phyloP scores from a whole-genome alignment of 352 stramenopile species.

The Globisporangium apiculatum region DNA sequence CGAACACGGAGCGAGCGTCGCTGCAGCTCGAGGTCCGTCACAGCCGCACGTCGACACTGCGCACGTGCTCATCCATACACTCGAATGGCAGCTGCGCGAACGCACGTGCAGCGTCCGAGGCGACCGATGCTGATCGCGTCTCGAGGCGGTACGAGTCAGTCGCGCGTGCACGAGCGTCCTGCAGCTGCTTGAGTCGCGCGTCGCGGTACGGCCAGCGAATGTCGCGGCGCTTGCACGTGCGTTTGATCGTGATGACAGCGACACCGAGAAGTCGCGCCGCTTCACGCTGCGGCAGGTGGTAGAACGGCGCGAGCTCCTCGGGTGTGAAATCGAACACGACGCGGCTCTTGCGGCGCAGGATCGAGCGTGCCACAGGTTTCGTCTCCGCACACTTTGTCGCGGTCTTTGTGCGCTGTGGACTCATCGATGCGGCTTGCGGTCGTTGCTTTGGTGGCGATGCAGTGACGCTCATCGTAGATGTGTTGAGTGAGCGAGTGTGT shows the following conservation, averaged over 20 bases:
- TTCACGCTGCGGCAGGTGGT: constrained; percentile 40
- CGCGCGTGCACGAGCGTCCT: constrained; percentile 1
- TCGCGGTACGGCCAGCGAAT: constrained; percentile 32
- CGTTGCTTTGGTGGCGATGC: neutral
- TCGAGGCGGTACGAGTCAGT: too few relatives aligned
- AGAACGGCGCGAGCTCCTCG: constrained; percentile 30
- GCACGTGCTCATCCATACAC: constrained; percentile 9
- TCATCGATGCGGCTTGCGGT: neutral
- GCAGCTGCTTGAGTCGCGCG: constrained; percentile 17
- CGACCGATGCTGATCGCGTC: neutral
- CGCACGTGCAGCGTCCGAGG: constrained; percentile 5
- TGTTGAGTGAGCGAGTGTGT: neutral
- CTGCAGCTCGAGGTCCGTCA: neutral
- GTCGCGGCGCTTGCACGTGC: constrained; percentile 25
- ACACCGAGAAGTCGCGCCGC: constrained; percentile 21
- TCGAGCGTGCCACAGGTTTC: neutral
- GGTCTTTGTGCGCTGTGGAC: neutral
- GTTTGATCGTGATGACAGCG: constrained; percentile 35
- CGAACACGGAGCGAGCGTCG: neutral
- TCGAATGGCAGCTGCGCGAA: constrained; percentile 7
- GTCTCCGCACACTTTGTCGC: neutral
- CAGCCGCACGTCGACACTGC: neutral
- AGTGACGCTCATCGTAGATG: neutral
- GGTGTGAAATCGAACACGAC: constrained; percentile 32
- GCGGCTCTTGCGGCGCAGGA: constrained; percentile 34